Evolutionary conservation across 2,329 filamentous ascomycete genomes (phyloP), one percentile per base, ranked within the genome.

Genomic region (Pyrenophora graminea): DNA sequence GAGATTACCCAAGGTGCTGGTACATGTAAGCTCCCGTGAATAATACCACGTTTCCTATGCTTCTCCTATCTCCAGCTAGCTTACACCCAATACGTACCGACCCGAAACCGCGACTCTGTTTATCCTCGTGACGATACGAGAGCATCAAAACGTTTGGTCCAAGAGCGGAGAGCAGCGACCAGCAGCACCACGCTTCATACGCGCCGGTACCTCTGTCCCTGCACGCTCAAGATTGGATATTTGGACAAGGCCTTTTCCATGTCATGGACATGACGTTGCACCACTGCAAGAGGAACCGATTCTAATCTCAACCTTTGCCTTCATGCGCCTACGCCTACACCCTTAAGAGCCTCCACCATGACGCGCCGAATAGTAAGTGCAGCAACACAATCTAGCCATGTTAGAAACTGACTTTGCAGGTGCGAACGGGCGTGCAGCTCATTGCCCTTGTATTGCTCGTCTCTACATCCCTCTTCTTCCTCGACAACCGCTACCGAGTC

Each of bases 401-500:
- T 15, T n/a, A 34, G 27, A 13, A 18, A 33, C 66, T 69, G 43
- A 69, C 51, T 18, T 3, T 32, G 15, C 48, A 79, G 75, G 75
- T 77, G 27, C 77, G 79, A 59, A 91, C 91, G 58, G 83, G 88
- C 68, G 79, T 88, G 70, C 90, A 97, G 81, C 84, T 94, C 68
- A 79, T 82, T 58, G 79, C 85, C 50, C 80, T 91, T 50, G 79
- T 84, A 48, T 71, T 83, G 61, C 78, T 91, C 67, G 66, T 76
- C 62, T 83, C 88, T 61, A 79, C 93, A 61, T 69, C 92, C 64
- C 75, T 93, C 65, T 85, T 93, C 73, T 82, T 96, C 72, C 86
- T 96, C 78, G 92, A 97, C 76, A 89, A 87, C 68, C 90, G 88
- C 71, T 96, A 94, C 78, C 84, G 89, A 62, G 88, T 97, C 53